Conservation (phyloP, 2,329 filamentous ascomycete species). For the Sclerotiophoma versabilis region DNA sequence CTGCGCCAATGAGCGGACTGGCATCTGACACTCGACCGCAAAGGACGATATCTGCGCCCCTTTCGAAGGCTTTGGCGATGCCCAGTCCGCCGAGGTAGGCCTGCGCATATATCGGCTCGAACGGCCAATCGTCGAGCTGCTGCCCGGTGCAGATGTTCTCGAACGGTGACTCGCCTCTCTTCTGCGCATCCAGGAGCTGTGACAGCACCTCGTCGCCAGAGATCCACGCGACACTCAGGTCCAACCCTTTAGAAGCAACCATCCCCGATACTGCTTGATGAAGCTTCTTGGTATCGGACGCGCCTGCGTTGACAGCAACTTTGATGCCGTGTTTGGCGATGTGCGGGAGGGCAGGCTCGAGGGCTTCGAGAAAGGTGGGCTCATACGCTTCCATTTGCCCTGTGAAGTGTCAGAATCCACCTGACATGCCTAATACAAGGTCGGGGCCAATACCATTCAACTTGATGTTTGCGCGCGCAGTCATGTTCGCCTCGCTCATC, state of each 20-base stretch:
- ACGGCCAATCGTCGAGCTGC: conserved; percentile 44
- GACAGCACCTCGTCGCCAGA: conserved; percentile 54
- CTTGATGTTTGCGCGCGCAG: conserved; percentile 32
- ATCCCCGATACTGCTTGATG: conserved; percentile 34
- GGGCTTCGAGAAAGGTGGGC: conserved; percentile 60
- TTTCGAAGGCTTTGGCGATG: conserved; percentile 51
- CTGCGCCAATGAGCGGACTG: conserved; percentile 53
- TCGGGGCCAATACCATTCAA: conserved; percentile 22
- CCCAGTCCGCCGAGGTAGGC: conserved; percentile 55
- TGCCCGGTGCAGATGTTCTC: conserved; percentile 52
- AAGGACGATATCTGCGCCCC: conserved; percentile 54
- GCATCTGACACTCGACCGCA: conserved; percentile 56
- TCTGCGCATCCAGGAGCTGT: conserved; percentile 44
- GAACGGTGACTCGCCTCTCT: conserved; percentile 46
- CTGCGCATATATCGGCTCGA: conserved; percentile 46
- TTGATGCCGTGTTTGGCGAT: conserved; percentile 44
- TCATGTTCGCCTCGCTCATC: conserved; percentile 46
- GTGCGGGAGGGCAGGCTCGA: conserved; percentile 49
- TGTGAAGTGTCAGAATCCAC: conserved; percentile 11
- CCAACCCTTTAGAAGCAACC: conserved; percentile 29
- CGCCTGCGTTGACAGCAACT: conserved; percentile 46
- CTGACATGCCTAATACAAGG: no score
- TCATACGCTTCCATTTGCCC: conserved; percentile 56
- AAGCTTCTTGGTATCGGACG: conserved; percentile 40
- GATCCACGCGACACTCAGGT: conserved; percentile 48